These are phyloP conservation scores for Lachancea mirantina DNA, from an alignment of 805 yeast species.

Conservation along the genomic window DNA sequence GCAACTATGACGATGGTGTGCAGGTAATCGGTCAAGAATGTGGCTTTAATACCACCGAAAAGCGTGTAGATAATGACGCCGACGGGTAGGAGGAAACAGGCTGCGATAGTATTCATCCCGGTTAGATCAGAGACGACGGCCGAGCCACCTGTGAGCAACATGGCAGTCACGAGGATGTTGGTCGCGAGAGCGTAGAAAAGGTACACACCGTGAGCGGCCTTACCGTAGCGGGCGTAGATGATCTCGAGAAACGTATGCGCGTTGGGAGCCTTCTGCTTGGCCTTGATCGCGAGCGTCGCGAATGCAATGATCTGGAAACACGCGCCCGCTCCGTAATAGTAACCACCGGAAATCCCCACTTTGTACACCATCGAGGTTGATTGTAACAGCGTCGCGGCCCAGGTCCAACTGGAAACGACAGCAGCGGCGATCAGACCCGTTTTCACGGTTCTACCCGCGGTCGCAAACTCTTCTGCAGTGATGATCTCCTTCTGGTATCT, in stretches of 20 bases:
- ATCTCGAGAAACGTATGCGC: slow-evolving; percentile 91
- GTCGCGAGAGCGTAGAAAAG: slow-evolving; percentile 81
- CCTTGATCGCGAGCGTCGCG: slow-evolving; percentile 80
- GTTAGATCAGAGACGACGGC: slow-evolving; percentile 75
- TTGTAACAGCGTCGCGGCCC: slow-evolving; percentile 75
- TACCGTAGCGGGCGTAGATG: slow-evolving; percentile 73
- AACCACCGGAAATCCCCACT: slow-evolving; percentile 75
- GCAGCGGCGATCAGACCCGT: slow-evolving; percentile 83
- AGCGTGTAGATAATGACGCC: slow-evolving; percentile 70
- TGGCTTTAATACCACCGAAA: slow-evolving; percentile 51
- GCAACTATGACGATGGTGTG: slow-evolving; percentile 78
- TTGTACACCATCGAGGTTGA: slow-evolving; percentile 73
- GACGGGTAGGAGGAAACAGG: slow-evolving; percentile 73
- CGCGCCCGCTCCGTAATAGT: slow-evolving; percentile 87
- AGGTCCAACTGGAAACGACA: slow-evolving; percentile 91
- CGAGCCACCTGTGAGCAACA: slow-evolving; percentile 86
- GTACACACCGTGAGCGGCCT: slow-evolving; percentile 59
- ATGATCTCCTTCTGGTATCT: slow-evolving; percentile 80
- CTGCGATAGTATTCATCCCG: slow-evolving; percentile 77
- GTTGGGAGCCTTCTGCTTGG: slow-evolving; percentile 82
- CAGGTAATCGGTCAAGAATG: slow-evolving; percentile 64
- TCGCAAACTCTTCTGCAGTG: slow-evolving; percentile 89
- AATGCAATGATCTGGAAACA: slow-evolving; percentile 81
- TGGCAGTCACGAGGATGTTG: slow-evolving; percentile 83
- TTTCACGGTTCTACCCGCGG: slow-evolving; percentile 85